These are phyloP conservation scores for Ceriops tagal DNA, from an alignment of 345 rosid genomes.

Conservation along the genomic window DNA sequence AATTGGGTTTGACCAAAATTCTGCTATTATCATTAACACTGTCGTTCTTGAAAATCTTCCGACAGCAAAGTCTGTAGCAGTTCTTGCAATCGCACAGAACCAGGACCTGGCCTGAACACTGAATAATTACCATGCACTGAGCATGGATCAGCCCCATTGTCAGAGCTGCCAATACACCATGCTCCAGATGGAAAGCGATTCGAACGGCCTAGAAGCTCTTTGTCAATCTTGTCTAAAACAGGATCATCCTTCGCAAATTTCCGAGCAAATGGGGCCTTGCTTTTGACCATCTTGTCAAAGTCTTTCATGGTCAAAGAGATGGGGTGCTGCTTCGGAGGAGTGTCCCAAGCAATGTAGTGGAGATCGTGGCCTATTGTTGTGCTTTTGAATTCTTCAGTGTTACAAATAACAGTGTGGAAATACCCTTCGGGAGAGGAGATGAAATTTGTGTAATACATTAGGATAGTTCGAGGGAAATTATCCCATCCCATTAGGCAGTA, in stretches of 20 bases:
- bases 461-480: slow-evolving; percentile 71
- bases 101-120: slow-evolving; percentile 70
- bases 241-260: slow-evolving; percentile 78
- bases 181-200: slow-evolving; percentile 66
- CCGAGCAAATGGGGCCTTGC: slow-evolving; percentile 84
- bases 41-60: slow-evolving; percentile 52
- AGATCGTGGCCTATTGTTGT: slow-evolving; percentile 79
- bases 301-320: slow-evolving; percentile 56
- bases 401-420: slow-evolving; percentile 87
- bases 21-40: slow-evolving; percentile 43
- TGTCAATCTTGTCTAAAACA: slow-evolving; percentile 74
- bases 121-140: slow-evolving; percentile 53
- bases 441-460: slow-evolving; percentile 83
- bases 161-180: slow-evolving; percentile 73
- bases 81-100: slow-evolving; percentile 56
- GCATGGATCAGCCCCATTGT: slow-evolving; percentile 59
- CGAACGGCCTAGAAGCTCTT: slow-evolving; percentile 61
- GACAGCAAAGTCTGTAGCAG: slow-evolving; percentile 54
- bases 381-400: slow-evolving; percentile 50
- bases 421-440: slow-evolving; percentile 96
- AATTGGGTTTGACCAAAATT: slow-evolving; percentile 24
- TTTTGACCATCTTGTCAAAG: slow-evolving; percentile 72
- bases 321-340: slow-evolving; percentile 92
- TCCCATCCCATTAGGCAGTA: slow-evolving; percentile 93
- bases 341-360: slow-evolving; percentile 96